Evolutionary conservation across 805 yeast species (phyloP).

Genomic region (Myxozyma neglecta): DNA sequence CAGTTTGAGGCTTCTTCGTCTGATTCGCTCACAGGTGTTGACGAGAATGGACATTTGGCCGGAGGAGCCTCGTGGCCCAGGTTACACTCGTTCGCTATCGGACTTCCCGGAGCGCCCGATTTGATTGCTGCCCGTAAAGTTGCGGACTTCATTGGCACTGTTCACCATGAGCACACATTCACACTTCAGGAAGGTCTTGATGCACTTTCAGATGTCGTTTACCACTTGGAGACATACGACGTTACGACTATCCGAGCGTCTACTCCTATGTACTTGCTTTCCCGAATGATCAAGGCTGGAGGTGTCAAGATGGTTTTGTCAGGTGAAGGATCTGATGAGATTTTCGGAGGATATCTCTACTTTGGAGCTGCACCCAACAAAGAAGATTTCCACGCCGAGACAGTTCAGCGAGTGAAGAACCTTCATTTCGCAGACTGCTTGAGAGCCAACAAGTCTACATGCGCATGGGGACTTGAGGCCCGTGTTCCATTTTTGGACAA

Average conservation of each 20-base stretch:
- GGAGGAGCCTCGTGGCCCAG: conserved; percentile 60
- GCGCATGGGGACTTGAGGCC: conserved; percentile 99
- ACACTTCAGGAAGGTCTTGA: conserved; percentile 96
- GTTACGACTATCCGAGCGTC: conserved; percentile 99
- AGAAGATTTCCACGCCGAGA: conserved; percentile 90
- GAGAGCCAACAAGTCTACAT: conserved; percentile 98
- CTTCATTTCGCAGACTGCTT: conserved; percentile 95
- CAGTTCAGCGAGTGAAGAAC: conserved; percentile 95
- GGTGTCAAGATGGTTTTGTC: conserved; percentile 99
- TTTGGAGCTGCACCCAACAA: conserved; percentile 96
- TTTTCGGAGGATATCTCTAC: conserved; percentile 97
- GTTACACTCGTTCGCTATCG: conserved; percentile 95
- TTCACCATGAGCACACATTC: conserved; percentile 97
- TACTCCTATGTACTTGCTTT: conserved; percentile 95
- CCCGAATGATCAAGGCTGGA: conserved; percentile 97
- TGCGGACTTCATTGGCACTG: conserved; percentile 92
- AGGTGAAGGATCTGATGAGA: conserved; percentile 99
- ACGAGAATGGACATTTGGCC: conserved; percentile 79
- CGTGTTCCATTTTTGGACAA: conserved; percentile 98
- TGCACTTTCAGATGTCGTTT: conserved; percentile 89
- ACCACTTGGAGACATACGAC: conserved; percentile 95
- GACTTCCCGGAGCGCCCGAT: conserved; percentile 98
- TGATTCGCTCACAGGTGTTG: conserved; percentile 86
- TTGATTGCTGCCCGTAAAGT: conserved; percentile 93
- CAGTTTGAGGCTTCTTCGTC: conserved; percentile 46